A percentile compares a stretch with the other conserved stretches of the same genome.
Conservation (phyloP, 1,139 yeast species). For the Geotrichum macrosporum region DNA sequence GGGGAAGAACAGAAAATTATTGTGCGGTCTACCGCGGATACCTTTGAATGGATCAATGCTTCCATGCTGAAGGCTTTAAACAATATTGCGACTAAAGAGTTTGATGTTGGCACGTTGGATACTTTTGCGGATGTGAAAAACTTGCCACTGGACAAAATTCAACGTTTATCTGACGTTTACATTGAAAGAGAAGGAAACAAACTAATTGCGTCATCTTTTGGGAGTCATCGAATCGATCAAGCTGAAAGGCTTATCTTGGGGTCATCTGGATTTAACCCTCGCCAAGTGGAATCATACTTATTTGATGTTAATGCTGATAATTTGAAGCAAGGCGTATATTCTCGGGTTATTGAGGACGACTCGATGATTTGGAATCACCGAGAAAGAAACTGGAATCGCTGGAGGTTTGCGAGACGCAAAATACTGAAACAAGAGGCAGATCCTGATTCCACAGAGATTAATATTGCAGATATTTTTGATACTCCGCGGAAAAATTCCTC, state of each 20-base stretch:
- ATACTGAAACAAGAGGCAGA: slow-evolving; percentile 1
- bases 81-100: slow-evolving; percentile 23
- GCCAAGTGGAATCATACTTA: slow-evolving; percentile 24
- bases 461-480: slow-evolving; percentile 16
- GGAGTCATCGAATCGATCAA: slow-evolving; percentile 23
- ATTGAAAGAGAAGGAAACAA: slow-evolving; percentile 27
- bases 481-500: slow-evolving; percentile 1
- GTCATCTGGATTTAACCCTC: slow-evolving; percentile 26
- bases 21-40: slow-evolving; percentile 38
- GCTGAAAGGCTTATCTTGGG: slow-evolving; percentile 32
- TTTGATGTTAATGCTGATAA: slow-evolving; percentile 25
- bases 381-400: slow-evolving; percentile 31
- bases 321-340: slow-evolving; percentile 20
- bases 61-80: slow-evolving; percentile 32
- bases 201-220: slow-evolving; percentile 29
- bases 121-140: slow-evolving; percentile 23
- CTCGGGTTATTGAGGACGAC: slow-evolving; percentile 33
- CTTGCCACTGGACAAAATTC: slow-evolving; percentile 30
- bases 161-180: slow-evolving; percentile 34
- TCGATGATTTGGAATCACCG: slow-evolving; percentile 35
- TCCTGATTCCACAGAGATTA: background rate
- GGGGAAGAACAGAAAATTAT: slow-evolving; percentile 39
- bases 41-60: slow-evolving; percentile 38
- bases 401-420: slow-evolving; percentile 24
- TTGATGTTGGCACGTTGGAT: slow-evolving; percentile 28